Percentiles rank a stretch among this genome's conserved stretches.
Evolutionary conservation across 495 filamentous ascomycete species (phyloP).

Genomic region (Podospora conica): DNA sequence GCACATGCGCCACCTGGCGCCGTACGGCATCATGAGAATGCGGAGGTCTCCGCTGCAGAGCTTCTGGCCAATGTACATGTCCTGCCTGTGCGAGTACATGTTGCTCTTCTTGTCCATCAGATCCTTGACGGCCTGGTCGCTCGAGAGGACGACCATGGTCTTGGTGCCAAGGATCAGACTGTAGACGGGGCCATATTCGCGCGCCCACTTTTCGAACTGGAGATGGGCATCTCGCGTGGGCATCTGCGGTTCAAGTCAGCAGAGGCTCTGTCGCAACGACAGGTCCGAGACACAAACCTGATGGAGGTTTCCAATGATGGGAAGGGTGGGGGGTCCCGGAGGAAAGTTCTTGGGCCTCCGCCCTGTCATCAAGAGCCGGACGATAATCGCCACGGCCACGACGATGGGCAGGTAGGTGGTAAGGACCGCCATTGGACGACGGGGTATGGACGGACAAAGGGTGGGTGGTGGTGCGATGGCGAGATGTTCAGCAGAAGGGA

Average conservation of each 20-base stretch:
- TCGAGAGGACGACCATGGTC: constrained; percentile 29
- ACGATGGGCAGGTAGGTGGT: constrained; percentile 17
- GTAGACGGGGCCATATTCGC: constrained; percentile 37
- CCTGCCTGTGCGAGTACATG: constrained; percentile 34
- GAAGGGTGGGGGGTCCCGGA: constrained; percentile 31
- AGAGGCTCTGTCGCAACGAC: background rate
- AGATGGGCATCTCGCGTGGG: constrained; percentile 27
- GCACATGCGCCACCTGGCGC: constrained; percentile 34
- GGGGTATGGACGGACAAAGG: background rate
- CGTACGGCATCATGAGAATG: constrained; percentile 35
- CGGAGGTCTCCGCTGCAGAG: constrained; percentile 30
- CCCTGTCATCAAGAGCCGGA: constrained; percentile 24
- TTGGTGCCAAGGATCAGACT: constrained; percentile 38
- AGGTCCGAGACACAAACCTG: constrained; percentile 13
- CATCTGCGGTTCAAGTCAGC: constrained; percentile 15
- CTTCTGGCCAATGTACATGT: constrained; percentile 33
- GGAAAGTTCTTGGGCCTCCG: constrained; percentile 28
- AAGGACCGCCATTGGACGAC: constrained; percentile 18
- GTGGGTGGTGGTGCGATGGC: background rate
- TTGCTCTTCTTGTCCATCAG: constrained; percentile 33
- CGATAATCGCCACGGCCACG: constrained; percentile 21
- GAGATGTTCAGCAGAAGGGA: background rate
- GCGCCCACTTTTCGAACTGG: constrained; percentile 35
- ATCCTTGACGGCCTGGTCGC: constrained; percentile 34
- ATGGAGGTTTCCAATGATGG: constrained; percentile 33